These are phyloP conservation scores for Acacia melanoxylon DNA, from an alignment of 306 rosid genomes.

Conservation along the genomic window DNA sequence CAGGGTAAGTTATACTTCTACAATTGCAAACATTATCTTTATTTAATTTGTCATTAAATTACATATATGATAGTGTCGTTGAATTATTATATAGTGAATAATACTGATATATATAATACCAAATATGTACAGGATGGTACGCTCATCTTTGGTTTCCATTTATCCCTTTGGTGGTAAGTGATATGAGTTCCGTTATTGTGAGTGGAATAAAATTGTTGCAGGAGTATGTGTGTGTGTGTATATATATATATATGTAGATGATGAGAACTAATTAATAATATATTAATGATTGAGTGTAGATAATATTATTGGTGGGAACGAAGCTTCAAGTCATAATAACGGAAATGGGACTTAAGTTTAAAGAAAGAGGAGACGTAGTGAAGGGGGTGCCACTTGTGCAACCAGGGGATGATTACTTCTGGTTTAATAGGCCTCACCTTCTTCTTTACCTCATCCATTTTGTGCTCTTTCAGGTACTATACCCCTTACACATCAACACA, in stretches of 20 bases:
- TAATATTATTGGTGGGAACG: constrained; percentile 74
- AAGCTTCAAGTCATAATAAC: constrained; percentile 90
- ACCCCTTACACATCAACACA: background rate
- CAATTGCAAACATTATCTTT: background rate
- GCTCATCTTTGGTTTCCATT: constrained; percentile 84
- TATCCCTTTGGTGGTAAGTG: constrained; percentile 81
- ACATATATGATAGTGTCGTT: too few species aligned
- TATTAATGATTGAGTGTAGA: constrained; percentile 33
- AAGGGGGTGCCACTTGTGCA: constrained; percentile 81
- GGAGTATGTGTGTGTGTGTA: background rate
- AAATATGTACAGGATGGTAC: constrained; percentile 61
- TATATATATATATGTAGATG: background rate
- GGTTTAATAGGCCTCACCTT: constrained; percentile 76
- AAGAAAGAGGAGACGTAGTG: constrained; percentile 77
- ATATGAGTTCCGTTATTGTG: background rate
- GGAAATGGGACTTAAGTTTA: constrained; percentile 72
- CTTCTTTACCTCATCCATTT: constrained; percentile 80
- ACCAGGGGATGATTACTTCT: constrained; percentile 78
- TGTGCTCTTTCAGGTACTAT: constrained; percentile 76
- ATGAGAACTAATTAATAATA: background rate
- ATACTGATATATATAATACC: background rate
- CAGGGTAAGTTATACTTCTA: constrained; percentile 42
- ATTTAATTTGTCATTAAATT: background rate
- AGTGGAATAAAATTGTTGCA: background rate
- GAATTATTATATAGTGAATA: background rate